Base-by-base conservation (phyloP, 2,329 filamentous ascomycete species). In the Aspergillus niger region DNA sequence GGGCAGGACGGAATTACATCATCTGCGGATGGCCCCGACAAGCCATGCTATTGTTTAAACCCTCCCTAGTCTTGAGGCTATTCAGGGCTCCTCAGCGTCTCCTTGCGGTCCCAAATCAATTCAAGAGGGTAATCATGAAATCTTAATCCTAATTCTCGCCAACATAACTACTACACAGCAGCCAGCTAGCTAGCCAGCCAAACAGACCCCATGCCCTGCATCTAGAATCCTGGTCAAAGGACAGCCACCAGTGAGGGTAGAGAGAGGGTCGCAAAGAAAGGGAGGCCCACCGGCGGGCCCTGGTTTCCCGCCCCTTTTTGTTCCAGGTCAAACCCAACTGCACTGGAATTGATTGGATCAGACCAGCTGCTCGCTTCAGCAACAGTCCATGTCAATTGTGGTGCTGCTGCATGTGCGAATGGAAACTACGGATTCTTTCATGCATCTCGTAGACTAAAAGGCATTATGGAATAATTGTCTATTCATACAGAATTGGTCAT, bases 241-340 rank as follows among this genome's bases (percentile, higher is more conserved):
- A 8, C 24, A 48, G 24, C 44, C 24, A 48, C 44, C 44, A 49
- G 26, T 24, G 24, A 49, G 24, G 22, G 11, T 15, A 28, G 44
- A 8, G 44, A 57, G 41, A 55, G 57, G 41, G 48, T 17, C 44
- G 39, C 30, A 32, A 41, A 41, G 17, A 20, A 38, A 38, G 30
- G 39, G 15, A 13, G 57, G 32, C 32, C 57, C 57, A 59, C 57
- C 57, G 8, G 17, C 41, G 41, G 20, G 20, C 41, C 41, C 41
- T 44, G 41, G 24, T 56, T 28, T 28, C 26, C 41, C 54, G 39
- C 54, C 54, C 41, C 30, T 56, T 56, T 44, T 47, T 20, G 20
- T 20, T 44, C 11, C 41, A 44, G 41, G 41, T 20, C 20, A 44
- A 36, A 11, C 32, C 32, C 32, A 36, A 36, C 32, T 36, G 32